Evolutionary conservation across 768 basidiomycete species (phyloP).

Genomic region (Auriscalpium vulgare): DNA sequence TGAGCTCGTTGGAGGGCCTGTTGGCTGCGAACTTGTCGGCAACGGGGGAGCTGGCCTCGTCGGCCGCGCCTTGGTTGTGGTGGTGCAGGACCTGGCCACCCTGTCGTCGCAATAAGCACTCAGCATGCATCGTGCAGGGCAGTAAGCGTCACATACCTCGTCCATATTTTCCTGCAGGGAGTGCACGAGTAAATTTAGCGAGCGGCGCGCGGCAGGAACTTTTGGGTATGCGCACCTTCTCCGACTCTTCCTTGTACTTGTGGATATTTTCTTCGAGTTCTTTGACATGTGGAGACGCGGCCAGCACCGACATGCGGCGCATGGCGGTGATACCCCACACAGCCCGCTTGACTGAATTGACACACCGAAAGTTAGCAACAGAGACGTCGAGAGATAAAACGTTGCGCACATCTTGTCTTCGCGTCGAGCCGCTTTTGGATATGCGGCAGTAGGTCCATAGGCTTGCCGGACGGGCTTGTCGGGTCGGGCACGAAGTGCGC

Average conservation of each 20-base stretch:
- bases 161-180: slow-evolving; percentile 17
- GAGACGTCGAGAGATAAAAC: neutral
- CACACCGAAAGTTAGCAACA: slow-evolving; percentile 4
- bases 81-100: slow-evolving; percentile 8
- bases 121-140: neutral
- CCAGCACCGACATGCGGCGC: slow-evolving; percentile 65
- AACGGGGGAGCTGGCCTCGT: neutral
- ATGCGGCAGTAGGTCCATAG: slow-evolving; percentile 76
- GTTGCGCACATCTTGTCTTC: slow-evolving; percentile 27
- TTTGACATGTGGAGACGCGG: slow-evolving; percentile 34
- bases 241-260: slow-evolving; percentile 77
- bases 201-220: too few relatives aligned
- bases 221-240: slow-evolving; percentile 34
- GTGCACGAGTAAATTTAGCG: neutral
- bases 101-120: neutral
- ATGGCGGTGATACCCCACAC: slow-evolving; percentile 82
- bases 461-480: slow-evolving; percentile 45
- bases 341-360: slow-evolving; percentile 75
- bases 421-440: slow-evolving; percentile 90
- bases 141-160: slow-evolving; percentile 10
- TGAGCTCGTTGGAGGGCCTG: neutral
- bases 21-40: neutral
- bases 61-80: slow-evolving; percentile 2
- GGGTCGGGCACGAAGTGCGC: slow-evolving; percentile 69
- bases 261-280: slow-evolving; percentile 51